A percentile compares a stretch with the other conserved stretches of the same genome.
These are phyloP conservation scores for Neurospora sp. DNA, from an alignment of 495 filamentous ascomycete genomes.

Conservation along the genomic window DNA sequence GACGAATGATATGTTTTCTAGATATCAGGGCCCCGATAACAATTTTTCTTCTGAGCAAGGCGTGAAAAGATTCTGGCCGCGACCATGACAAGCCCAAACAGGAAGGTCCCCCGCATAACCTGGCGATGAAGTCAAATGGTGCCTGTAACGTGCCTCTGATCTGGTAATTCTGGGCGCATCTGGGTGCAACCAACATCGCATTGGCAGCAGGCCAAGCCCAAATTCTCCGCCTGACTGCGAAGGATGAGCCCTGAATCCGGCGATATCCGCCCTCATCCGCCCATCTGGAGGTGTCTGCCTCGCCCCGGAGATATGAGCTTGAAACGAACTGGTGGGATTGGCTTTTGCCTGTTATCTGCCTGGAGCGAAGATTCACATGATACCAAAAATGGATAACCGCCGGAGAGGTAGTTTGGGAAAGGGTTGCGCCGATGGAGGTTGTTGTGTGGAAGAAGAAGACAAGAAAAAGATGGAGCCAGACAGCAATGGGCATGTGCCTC, in stretches of 20 bases:
- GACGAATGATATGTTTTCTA: not conserved
- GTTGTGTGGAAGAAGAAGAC: not conserved
- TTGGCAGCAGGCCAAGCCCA: not conserved
- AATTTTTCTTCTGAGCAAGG: not conserved
- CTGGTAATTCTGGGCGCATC: not conserved
- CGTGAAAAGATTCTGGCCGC: not conserved
- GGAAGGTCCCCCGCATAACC: slow-evolving; percentile 8
- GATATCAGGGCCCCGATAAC: not conserved
- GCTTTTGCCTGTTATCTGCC: not conserved
- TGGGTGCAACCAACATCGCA: not conserved
- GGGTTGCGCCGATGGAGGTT: not conserved
- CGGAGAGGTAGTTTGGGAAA: not conserved
- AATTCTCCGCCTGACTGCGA: not conserved
- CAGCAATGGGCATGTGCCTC: not conserved
- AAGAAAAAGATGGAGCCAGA: not conserved
- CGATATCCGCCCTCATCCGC: not conserved
- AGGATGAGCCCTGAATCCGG: not conserved
- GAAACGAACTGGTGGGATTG: not conserved
- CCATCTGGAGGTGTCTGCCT: not conserved
- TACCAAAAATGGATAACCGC: not conserved
- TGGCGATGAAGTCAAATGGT: not conserved
- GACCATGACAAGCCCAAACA: slow-evolving; percentile 2
- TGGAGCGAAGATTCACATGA: not conserved
- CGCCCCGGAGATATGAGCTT: not conserved
- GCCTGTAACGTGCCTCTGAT: not conserved